Percentiles rank a stretch among this genome's conserved stretches.
Conservation (phyloP, 2,329 filamentous ascomycete species). For the Fusarium sp. region DNA sequence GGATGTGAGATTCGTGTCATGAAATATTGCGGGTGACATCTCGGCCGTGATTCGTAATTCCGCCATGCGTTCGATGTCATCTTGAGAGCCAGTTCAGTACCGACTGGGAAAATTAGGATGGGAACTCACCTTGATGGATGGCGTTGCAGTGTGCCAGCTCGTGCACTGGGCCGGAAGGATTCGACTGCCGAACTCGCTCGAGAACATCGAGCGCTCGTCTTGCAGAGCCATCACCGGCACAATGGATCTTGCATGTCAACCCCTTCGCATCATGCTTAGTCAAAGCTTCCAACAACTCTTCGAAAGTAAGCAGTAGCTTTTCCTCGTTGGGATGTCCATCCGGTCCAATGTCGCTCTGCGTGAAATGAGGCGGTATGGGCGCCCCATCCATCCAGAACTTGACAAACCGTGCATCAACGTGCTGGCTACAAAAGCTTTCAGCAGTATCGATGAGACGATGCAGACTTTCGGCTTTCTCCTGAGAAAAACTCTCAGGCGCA, state of each 20-base stretch:
- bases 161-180: background rate
- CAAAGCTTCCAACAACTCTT: background rate
- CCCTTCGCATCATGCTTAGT: background rate
- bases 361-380: background rate
- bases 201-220: background rate
- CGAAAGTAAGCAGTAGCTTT: background rate
- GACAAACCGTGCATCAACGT: background rate
- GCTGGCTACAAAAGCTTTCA: background rate
- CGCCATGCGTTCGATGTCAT: background rate
- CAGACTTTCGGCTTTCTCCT: background rate
- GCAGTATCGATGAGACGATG: background rate
- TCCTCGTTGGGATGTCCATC: background rate
- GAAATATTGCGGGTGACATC: background rate
- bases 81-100: background rate
- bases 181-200: background rate
- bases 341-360: background rate
- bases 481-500: background rate
- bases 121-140: background rate
- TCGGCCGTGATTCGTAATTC: background rate
- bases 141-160: background rate
- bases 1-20: background rate
- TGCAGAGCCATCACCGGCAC: background rate
- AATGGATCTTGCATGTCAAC: background rate
- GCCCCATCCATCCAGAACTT: background rate
- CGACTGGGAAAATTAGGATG: fast-evolving